Base-by-base conservation (phyloP, 2,329 filamentous ascomycete species). In the Paraphaeosphaeria sporulosa region DNA sequence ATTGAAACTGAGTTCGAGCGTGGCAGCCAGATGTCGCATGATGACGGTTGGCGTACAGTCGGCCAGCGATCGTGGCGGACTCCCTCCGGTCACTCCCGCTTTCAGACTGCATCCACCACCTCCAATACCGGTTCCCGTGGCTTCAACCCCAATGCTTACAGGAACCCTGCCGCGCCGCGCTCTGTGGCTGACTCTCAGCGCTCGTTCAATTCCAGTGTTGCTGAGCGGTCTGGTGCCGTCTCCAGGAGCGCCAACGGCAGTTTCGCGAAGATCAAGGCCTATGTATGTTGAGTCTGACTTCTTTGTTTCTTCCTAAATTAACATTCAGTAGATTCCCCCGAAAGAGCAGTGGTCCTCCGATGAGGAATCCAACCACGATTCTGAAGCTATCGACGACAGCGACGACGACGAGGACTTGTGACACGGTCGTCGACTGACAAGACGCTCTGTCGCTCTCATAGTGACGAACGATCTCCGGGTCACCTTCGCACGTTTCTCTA, bases 341-440 rank as follows among this genome's bases (percentile, higher is more conserved):
- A 57, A 57, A 34, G 62, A 63, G 10, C 62, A 69, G 32, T 63
- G 77, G 78, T 55, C 79, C 74, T 71, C 74, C 3, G 82, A 84
- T 52, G 80, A 80, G 77, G 67, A 77, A 2, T 43, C 51, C 12
- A 23, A 32, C 42, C 78, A 80, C 6, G 79, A 85, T 34, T 78
- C 19, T 1, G 19, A 44, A 21, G 42, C 34, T 17, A n/a, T 79
- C 9, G 79, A 76, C 23, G 64, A 66, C 40, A 63, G 70, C 30
- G 75, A 82, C n/a, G 73, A 74, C 52, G 76, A 76, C 23, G 74
- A 77, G 38, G 69, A 75, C 4, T 52, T 52, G 49, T 52, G 34
- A 52, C 9, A 40, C 17, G 38, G 2, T 40, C 19, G 1, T 32
- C 30, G 30, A 40, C 38, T n/a, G 17, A 17, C 38, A n/a, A 40